Evolutionary conservation across 768 basidiomycete species (phyloP).

Genomic region (Mycena venus): DNA sequence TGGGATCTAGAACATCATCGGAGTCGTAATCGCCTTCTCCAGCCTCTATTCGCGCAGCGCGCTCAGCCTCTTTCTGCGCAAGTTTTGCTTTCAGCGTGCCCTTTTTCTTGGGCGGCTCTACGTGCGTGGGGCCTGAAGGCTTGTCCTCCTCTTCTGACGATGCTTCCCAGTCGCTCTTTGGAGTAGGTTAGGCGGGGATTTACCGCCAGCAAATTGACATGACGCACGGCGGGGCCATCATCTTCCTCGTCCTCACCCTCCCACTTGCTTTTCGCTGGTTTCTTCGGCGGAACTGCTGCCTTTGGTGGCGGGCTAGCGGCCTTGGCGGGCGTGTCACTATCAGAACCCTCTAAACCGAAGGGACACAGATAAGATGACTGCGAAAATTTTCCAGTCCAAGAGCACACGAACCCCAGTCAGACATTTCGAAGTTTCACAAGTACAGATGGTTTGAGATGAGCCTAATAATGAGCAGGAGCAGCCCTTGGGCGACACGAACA

Average conservation of each 20-base stretch:
- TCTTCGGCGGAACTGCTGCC: constrained; percentile 39
- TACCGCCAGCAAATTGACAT: neutral
- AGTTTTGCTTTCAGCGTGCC: constrained; percentile 92
- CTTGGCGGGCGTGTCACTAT: constrained; percentile 51
- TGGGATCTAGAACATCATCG: constrained; percentile 83
- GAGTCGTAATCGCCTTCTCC: constrained; percentile 73
- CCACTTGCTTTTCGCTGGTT: constrained; percentile 66
- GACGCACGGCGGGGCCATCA: constrained; percentile 79
- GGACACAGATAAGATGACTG: neutral
- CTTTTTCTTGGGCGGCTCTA: constrained; percentile 90
- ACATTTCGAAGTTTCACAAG: constrained; percentile 40
- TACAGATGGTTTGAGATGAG: neutral
- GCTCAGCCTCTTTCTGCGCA: constrained; percentile 90
- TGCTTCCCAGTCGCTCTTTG: constrained; percentile 93
- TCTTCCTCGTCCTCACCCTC: constrained; percentile 94
- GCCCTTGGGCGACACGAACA: neutral
- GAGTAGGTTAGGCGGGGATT: constrained; percentile 15
- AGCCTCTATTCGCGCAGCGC: constrained; percentile 62
- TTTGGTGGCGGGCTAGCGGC: constrained; percentile 35
- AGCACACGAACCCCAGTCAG: constrained; percentile 60
- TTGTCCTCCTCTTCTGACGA: constrained; percentile 82
- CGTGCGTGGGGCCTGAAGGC: constrained; percentile 57
- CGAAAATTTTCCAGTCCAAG: constrained; percentile 27
- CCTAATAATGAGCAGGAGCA: neutral
- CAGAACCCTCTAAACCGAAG: constrained; percentile 41